Percentiles rank a stretch among this genome's conserved stretches.
phyloP scores from a whole-genome alignment of 352 stramenopile genomes.

The Pythium biforme region DNA sequence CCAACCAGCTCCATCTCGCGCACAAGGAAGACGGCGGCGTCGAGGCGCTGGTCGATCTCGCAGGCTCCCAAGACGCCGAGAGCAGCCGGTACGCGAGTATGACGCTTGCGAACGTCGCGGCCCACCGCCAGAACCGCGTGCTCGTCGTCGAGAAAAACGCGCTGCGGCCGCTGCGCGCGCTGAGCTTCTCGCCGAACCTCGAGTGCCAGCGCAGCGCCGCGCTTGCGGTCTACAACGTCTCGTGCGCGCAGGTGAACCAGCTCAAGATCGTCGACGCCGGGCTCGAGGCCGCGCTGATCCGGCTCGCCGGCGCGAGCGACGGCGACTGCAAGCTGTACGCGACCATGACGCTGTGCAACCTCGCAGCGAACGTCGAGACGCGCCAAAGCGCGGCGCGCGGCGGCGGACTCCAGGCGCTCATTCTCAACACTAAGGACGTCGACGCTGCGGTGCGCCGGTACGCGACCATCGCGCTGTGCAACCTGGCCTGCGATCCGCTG shows the following conservation, averaged over 20 bases:
- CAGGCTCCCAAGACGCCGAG: constrained; percentile 63
- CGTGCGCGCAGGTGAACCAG: constrained; percentile 90
- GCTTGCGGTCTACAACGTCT: constrained; percentile 95
- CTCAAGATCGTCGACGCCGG: constrained; percentile 86
- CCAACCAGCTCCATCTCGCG: constrained; percentile 90
- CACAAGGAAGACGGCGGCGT: constrained; percentile 65
- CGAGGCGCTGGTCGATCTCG: constrained; percentile 78
- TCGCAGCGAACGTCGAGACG: constrained; percentile 93
- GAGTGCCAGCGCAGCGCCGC: constrained; percentile 91
- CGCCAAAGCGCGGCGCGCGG: constrained; percentile 80
- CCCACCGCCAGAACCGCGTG: constrained; percentile 85
- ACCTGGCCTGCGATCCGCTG: constrained; percentile 89
- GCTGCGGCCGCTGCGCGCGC: constrained; percentile 70
- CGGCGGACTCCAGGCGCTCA: constrained; percentile 90
- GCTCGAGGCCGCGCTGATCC: constrained; percentile 87
- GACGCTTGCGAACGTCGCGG: constrained; percentile 93
- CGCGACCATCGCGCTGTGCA: constrained; percentile 94
- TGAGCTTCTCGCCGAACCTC: constrained; percentile 81
- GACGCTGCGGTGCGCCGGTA: constrained; percentile 86
- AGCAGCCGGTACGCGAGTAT: constrained; percentile 90
- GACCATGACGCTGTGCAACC: constrained; percentile 95
- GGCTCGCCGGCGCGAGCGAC: constrained; percentile 80
- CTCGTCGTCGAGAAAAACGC: constrained; percentile 87
- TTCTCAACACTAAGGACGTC: constrained; percentile 88
- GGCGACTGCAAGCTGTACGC: constrained; percentile 93